A percentile compares a stretch with the other conserved stretches of the same genome.
These are phyloP conservation scores for Ogataea ramenticola DNA, from an alignment of 805 yeast genomes.

Conservation along the genomic window DNA sequence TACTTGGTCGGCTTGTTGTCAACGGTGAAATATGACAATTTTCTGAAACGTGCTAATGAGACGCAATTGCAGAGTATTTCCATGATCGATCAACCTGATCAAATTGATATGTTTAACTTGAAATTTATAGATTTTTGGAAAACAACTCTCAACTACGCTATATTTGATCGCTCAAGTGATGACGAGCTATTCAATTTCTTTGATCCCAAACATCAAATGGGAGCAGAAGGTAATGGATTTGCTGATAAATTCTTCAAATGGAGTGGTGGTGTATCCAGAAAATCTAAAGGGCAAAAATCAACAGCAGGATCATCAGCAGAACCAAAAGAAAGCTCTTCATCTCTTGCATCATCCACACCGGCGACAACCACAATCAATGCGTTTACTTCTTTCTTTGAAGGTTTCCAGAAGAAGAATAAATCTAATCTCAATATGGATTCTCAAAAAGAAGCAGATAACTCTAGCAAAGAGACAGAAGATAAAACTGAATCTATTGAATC, in stretches of 20 bases:
- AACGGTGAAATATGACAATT: conserved; percentile 61
- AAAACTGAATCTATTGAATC: neutral
- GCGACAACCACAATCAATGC: neutral
- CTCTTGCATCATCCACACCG: neutral
- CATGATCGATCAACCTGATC: conserved; percentile 4
- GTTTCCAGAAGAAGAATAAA: neutral
- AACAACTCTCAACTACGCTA: conserved; percentile 42
- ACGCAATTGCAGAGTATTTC: conserved; percentile 27
- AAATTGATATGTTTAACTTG: conserved; percentile 17
- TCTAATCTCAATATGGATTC: neutral
- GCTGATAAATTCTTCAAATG: conserved; percentile 7
- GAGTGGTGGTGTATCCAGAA: neutral
- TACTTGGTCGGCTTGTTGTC: conserved; percentile 73
- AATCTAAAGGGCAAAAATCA: neutral
- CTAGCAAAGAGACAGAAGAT: neutral
- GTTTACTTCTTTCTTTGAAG: neutral
- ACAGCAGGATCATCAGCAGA: neutral
- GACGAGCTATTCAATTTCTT: conserved; percentile 52
- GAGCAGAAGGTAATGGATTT: neutral
- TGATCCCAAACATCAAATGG: conserved; percentile 25
- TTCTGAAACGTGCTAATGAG: conserved; percentile 31
- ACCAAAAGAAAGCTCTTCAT: neutral
- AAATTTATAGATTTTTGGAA: conserved; percentile 48
- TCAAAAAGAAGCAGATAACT: too few species aligned
- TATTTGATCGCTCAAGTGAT: conserved; percentile 54